Conservation (phyloP, 805 yeast genomes). For the Barnettozyma botsteinii region DNA sequence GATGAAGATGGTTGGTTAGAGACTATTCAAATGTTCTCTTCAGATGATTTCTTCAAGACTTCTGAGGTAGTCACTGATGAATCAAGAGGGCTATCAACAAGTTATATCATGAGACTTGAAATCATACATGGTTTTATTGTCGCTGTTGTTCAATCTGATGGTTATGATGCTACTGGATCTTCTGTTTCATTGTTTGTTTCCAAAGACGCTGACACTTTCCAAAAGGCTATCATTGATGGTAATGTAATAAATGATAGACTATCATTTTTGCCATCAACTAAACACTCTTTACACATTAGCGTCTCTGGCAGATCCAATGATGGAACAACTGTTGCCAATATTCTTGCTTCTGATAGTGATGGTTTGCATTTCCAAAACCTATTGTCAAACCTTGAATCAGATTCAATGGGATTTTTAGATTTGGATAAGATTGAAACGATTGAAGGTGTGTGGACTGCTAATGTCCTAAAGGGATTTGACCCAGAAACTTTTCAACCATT, state of each 20-base stretch:
- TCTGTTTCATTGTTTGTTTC: conserved; percentile 26
- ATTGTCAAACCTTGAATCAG: conserved; percentile 34
- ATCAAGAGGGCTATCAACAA: conserved; percentile 27
- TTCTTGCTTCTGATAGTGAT: conserved; percentile 37
- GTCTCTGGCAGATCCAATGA: conserved; percentile 17
- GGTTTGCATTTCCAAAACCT: conserved; percentile 47
- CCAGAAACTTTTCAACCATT: conserved; percentile 14
- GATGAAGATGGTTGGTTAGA: conserved; percentile 29
- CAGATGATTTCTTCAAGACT: conserved; percentile 42
- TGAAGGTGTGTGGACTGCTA: conserved; percentile 65
- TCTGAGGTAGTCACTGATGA: conserved; percentile 25
- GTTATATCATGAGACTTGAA: conserved; percentile 27
- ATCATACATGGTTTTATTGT: conserved; percentile 32
- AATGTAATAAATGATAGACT: conserved; percentile 19
- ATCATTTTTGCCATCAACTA: conserved; percentile 32
- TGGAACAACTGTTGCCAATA: conserved; percentile 22
- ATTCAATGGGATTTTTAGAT: conserved; percentile 28
- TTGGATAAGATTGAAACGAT: conserved; percentile 39
- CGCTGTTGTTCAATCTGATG: conserved; percentile 24
- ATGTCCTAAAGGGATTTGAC: conserved; percentile 25
- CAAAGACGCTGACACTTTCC: conserved; percentile 30
- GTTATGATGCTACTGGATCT: conserved; percentile 21
- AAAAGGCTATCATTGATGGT: conserved; percentile 28
- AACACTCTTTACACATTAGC: conserved; percentile 36
- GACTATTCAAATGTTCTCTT: conserved; percentile 28